These are phyloP conservation scores for Zoysia pacifica DNA, from an alignment of 176 grass and related monocot species.

Conservation along the genomic window DNA sequence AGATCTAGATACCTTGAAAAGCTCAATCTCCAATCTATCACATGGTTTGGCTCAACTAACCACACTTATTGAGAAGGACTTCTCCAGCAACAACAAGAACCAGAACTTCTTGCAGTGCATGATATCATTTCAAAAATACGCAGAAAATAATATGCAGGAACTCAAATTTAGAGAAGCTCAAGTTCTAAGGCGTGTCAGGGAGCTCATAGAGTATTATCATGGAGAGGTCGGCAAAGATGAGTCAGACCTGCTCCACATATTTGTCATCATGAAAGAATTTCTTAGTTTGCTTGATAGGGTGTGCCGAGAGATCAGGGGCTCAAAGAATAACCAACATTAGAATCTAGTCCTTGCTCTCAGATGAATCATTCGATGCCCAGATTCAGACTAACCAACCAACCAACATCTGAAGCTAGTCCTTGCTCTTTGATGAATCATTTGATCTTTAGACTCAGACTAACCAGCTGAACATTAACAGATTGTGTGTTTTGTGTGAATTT, in stretches of 20 bases:
- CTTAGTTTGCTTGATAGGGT: constrained; percentile 72
- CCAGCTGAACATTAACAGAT: constrained; percentile 27
- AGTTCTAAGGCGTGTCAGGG: constrained; percentile 63
- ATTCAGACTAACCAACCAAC: background rate
- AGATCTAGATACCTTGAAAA: constrained; percentile 74
- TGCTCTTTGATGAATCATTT: constrained; percentile 40
- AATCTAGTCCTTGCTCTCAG: constrained; percentile 41
- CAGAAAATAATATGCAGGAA: constrained; percentile 59
- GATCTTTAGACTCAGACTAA: constrained; percentile 24
- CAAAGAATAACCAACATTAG: constrained; percentile 44
- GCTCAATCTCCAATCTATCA: constrained; percentile 80
- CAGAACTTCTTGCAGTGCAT: constrained; percentile 60
- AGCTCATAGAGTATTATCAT: constrained; percentile 84
- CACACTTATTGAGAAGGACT: constrained; percentile 49
- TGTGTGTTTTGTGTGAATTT: constrained; percentile 12
- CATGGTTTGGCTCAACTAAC: constrained; percentile 57
- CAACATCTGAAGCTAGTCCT: constrained; percentile 41
- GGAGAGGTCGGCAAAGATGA: constrained; percentile 82
- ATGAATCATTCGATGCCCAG: constrained; percentile 34
- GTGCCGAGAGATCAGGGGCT: constrained; percentile 55
- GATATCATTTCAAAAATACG: constrained; percentile 55
- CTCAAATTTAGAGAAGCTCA: constrained; percentile 57
- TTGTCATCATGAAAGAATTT: constrained; percentile 85
- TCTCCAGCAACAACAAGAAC: constrained; percentile 35
- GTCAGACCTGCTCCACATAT: constrained; percentile 68